phyloP scores from a whole-genome alignment of 805 yeast genomes.

The Saccharomycopsis sp. region DNA sequence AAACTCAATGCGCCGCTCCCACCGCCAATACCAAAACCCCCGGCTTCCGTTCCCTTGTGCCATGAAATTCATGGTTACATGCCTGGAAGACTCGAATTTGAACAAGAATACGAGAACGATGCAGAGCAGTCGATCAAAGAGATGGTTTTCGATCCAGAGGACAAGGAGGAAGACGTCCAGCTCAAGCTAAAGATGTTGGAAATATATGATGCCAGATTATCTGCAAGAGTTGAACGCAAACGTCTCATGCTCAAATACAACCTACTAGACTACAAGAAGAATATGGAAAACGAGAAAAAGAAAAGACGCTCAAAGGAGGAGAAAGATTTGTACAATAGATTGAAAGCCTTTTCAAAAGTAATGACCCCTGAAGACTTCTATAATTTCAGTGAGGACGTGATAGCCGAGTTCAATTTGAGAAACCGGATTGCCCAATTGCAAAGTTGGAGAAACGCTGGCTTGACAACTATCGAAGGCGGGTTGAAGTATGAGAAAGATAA shows the following conservation, averaged over 20 bases:
- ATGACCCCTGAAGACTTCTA: conserved; percentile 78
- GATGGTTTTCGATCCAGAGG: conserved; percentile 93
- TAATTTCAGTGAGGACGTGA: conserved; percentile 59
- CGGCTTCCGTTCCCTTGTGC: conserved; percentile 90
- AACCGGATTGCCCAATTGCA: conserved; percentile 82
- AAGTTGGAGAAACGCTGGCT: conserved; percentile 87
- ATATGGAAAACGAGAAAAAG: conserved; percentile 74
- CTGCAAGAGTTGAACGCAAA: conserved; percentile 89
- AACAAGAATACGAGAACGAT: conserved; percentile 92
- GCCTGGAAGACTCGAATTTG: conserved; percentile 98
- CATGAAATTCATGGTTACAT: conserved; percentile 96
- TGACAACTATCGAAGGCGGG: conserved; percentile 77
- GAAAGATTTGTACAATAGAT: conserved; percentile 63
- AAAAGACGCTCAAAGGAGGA: conserved; percentile 67
- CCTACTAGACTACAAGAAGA: conserved; percentile 75
- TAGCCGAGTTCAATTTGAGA: conserved; percentile 71
- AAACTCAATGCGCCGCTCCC: conserved; percentile 69
- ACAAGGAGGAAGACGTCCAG: conserved; percentile 78
- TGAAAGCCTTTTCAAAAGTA: conserved; percentile 74
- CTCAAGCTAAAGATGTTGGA: conserved; percentile 80
- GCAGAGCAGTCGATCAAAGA: conserved; percentile 93
- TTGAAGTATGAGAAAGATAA: conserved; percentile 83
- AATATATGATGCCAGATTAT: conserved; percentile 81
- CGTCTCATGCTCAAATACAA: conserved; percentile 68
- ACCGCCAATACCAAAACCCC: conserved; percentile 75